These are phyloP conservation scores for Aspergillus uvarum DNA, from an alignment of 2,329 filamentous ascomycete genomes.

Conservation along the genomic window DNA sequence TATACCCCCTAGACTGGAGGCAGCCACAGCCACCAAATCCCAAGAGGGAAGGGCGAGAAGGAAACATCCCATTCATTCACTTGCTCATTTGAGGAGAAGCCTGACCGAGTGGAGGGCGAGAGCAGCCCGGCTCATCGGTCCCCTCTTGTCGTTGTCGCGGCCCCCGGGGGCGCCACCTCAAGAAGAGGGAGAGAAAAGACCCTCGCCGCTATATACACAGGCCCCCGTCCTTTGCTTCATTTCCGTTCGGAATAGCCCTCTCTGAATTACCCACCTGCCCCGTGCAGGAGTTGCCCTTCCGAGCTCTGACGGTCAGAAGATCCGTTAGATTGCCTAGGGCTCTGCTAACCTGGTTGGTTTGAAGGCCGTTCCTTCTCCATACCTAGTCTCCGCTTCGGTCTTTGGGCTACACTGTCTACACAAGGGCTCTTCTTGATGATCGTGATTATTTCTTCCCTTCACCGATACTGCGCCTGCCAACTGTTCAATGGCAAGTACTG, in stretches of 20 bases:
- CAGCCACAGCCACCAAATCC: constrained; percentile 4
- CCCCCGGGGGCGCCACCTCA: constrained; percentile 4
- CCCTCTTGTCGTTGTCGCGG: background rate
- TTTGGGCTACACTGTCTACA: constrained; percentile 4
- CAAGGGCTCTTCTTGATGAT: constrained; percentile 2
- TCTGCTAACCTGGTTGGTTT: constrained; percentile 9
- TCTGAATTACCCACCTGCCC: constrained; percentile 13
- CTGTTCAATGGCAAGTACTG: background rate
- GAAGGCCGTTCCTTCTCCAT: constrained; percentile 14
- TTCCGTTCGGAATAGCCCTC: constrained; percentile 12
- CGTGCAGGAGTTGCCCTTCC: constrained; percentile 15
- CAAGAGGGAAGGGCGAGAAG: background rate
- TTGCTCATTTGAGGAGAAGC: background rate
- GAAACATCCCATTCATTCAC: background rate
- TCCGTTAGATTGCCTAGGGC: constrained; percentile 7
- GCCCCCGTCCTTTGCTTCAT: constrained; percentile 13
- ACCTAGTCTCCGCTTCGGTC: constrained; percentile 7
- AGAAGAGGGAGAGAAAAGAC: background rate
- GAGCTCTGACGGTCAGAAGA: constrained; percentile 7
- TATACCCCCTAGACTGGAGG: constrained; percentile 1
- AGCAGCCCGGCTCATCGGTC: background rate
- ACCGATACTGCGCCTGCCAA: background rate
- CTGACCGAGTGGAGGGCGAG: background rate
- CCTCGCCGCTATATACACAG: constrained; percentile 3
- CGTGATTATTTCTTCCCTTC: constrained; percentile 1